These are phyloP conservation scores for Alternaria arbusti DNA, from an alignment of 2,329 filamentous ascomycete genomes.

Conservation along the genomic window DNA sequence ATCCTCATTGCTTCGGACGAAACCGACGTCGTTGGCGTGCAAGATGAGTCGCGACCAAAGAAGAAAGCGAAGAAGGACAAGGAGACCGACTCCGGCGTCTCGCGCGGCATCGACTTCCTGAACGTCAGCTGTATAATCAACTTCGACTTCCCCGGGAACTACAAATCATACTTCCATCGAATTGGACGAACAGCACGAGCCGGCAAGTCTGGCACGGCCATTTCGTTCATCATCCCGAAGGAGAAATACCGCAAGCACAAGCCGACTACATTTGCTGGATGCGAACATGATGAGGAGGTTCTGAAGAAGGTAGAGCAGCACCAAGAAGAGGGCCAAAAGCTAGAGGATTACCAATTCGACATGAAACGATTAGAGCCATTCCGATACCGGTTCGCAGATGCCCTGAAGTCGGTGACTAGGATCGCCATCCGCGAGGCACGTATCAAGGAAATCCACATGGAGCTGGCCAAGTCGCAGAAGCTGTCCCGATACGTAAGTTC, in stretches of 20 bases:
- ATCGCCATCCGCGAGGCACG: slow-evolving; percentile 90
- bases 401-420: slow-evolving; percentile 85
- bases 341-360: slow-evolving; percentile 93
- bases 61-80: slow-evolving; percentile 65
- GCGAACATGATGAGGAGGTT: slow-evolving; percentile 84
- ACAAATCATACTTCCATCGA: slow-evolving; percentile 95
- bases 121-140: slow-evolving; percentile 86
- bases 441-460: slow-evolving; percentile 83
- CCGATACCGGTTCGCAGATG: slow-evolving; percentile 86
- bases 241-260: slow-evolving; percentile 88
- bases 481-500: slow-evolving; percentile 53
- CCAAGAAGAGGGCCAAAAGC: slow-evolving; percentile 81
- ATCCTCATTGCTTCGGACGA: slow-evolving; percentile 97
- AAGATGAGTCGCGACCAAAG: slow-evolving; percentile 50
- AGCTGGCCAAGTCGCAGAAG: slow-evolving; percentile 92
- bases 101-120: slow-evolving; percentile 94
- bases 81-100: slow-evolving; percentile 87
- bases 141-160: slow-evolving; percentile 88
- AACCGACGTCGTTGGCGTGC: slow-evolving; percentile 76
- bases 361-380: slow-evolving; percentile 94
- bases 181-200: slow-evolving; percentile 93
- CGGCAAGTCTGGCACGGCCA: slow-evolving; percentile 88
- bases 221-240: slow-evolving; percentile 91
- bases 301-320: slow-evolving; percentile 79
- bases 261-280: slow-evolving; percentile 76